Evolutionary conservation across 768 basidiomycete species (phyloP), one percentile per base, ranked within the genome.

Genomic region (Leccinum broughii): DNA sequence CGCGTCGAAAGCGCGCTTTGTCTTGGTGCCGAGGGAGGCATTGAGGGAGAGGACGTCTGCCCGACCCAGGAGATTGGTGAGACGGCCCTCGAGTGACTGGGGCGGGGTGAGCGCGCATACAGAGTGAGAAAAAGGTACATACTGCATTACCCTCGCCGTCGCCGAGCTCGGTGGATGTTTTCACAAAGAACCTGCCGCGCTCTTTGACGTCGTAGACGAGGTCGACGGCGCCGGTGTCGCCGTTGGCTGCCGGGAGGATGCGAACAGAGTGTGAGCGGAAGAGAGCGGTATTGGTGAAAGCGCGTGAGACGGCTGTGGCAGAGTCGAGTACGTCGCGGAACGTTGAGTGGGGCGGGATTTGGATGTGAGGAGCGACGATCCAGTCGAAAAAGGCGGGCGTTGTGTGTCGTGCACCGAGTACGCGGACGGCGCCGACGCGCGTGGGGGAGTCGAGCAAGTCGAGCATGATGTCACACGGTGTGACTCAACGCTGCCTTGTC

Each of bases 111-210:
- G 67, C 24, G 22, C 11, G 37, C 30, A 17, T 37, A 55, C 8
- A 32, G 34, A 49, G 22, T 30, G 6, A 52, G 57, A 56, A 57
- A 51, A 32, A 24, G 1, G 55, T 6, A 83, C 92, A 70, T 70
- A 94, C 95, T n/a, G 93, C 94, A 57, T 78, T 94, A 11, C 92
- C 96, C 73, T 98, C 97, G 54, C 88, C 89, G 61, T 96, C 94
- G 4, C 97, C 96, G 6, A 98, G 78, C 68, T 98, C 95, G 3
- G 95, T 98, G 5, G 91, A 83, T 3, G 88, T 92, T 63, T 90
- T 92, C 7, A 95, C 67, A 65, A 82, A 93, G 65, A 88, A 85
- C 39, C 92, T 78, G 6, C 92, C 85, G 58, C 83, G 84, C 73
- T 98, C 95, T 44, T 82, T 79, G 3, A 92, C 82, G 60, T 83